Conservation (phyloP, 371 early-diverging fungal species). For the Apophysomyces trapeziformis region DNA sequence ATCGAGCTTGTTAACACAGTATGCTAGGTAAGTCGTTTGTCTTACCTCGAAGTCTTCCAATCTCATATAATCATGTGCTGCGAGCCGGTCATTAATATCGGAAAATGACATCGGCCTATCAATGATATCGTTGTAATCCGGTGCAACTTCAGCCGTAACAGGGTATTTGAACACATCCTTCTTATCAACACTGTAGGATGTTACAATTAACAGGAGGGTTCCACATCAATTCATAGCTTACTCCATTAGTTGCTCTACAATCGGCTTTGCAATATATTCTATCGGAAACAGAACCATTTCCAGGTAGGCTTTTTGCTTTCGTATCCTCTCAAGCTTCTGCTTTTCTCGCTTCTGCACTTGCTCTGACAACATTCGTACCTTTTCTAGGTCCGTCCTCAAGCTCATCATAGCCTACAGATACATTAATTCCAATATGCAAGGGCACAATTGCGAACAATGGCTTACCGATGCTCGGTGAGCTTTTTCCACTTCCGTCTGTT, state of each 20-base stretch:
- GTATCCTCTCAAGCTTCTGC: slow-evolving; percentile 70
- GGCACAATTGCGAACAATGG: not conserved
- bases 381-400: slow-evolving; percentile 86
- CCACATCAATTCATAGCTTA: slow-evolving; percentile 26
- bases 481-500: slow-evolving; percentile 80
- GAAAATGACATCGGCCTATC: slow-evolving; percentile 63
- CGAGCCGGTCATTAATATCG: slow-evolving; percentile 54
- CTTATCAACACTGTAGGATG: slow-evolving; percentile 38
- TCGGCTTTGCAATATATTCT: slow-evolving; percentile 62
- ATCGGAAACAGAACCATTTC: slow-evolving; percentile 77
- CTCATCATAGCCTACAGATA: slow-evolving; percentile 41
- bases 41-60: slow-evolving; percentile 51
- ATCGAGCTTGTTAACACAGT: not conserved
- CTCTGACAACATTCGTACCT: slow-evolving; percentile 85
- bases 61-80: slow-evolving; percentile 36
- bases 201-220: not conserved
- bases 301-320: slow-evolving; percentile 69
- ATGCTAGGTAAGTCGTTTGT: too few relatives aligned
- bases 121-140: slow-evolving; percentile 82
- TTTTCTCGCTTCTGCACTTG: slow-evolving; percentile 88
- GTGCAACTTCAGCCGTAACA: slow-evolving; percentile 76
- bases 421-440: not conserved
- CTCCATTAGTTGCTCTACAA: slow-evolving; percentile 71
- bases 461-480: slow-evolving; percentile 64
- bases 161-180: slow-evolving; percentile 64